Evolutionary conservation across 2,329 filamentous ascomycete species (phyloP).

Genomic region (Fusarium liriodendri): DNA sequence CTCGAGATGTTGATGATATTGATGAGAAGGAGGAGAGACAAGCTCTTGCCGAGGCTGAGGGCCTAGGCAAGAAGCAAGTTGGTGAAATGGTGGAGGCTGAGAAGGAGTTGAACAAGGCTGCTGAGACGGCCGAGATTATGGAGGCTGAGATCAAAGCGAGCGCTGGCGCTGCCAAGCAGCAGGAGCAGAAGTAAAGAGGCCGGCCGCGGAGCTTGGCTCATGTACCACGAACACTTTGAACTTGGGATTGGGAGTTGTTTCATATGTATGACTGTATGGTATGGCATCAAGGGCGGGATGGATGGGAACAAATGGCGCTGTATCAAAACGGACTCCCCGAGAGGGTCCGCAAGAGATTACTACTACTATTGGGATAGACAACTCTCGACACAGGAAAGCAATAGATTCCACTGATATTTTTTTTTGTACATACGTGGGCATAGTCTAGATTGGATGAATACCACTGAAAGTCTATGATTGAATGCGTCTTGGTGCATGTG

Average conservation of each 20-base stretch:
- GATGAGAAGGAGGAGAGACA: conserved; percentile 89
- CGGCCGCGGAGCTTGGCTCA: conserved; percentile 2
- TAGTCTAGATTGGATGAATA: conserved; percentile 5
- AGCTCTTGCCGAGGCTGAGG: conserved; percentile 61
- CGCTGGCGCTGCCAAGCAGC: conserved; percentile 45
- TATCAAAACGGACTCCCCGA: conserved; percentile 40
- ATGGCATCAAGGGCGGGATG: conserved; percentile 40
- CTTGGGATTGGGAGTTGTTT: conserved; percentile 38
- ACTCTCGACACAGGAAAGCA: conserved; percentile 46
- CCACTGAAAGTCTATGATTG: background rate
- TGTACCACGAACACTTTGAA: conserved; percentile 37
- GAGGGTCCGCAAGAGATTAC: conserved; percentile 30
- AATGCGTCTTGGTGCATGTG: background rate
- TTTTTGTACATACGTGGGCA: conserved; percentile 33
- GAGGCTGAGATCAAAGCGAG: conserved; percentile 43
- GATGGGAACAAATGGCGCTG: conserved; percentile 34
- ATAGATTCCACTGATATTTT: conserved; percentile 47
- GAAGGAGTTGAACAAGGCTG: conserved; percentile 54
- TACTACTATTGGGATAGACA: conserved; percentile 42
- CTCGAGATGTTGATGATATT: conserved; percentile 90
- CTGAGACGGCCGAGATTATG: conserved; percentile 37
- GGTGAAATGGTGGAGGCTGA: conserved; percentile 68
- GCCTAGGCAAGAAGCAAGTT: conserved; percentile 60
- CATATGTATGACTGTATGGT: conserved; percentile 48
- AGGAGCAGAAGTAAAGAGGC: conserved; percentile 48